A percentile compares a stretch with the other conserved stretches of the same genome.
These are phyloP conservation scores for Heterobasidion occidentale DNA, from an alignment of 1,284 basidiomycete genomes.

Conservation along the genomic window DNA sequence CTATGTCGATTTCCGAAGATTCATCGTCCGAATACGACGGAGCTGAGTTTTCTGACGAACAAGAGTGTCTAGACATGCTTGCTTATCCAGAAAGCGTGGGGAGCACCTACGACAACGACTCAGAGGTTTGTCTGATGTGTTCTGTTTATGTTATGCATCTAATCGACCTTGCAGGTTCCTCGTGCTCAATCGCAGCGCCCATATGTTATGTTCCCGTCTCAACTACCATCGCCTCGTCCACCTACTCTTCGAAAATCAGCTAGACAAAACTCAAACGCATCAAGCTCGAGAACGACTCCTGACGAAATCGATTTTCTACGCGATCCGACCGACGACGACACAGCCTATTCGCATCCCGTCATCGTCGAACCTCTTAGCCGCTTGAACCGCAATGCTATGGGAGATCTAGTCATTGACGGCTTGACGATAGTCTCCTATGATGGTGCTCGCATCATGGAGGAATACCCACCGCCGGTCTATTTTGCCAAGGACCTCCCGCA, in stretches of 20 bases:
- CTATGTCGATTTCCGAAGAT: not conserved
- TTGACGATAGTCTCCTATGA: constrained; percentile 8
- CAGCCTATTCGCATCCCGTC: not conserved
- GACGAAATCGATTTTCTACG: not conserved
- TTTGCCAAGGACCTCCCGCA: constrained; percentile 23
- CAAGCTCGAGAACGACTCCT: not conserved
- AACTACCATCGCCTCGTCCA: too few relatives aligned
- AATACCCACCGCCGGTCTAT: constrained; percentile 10
- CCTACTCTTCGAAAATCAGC: not conserved
- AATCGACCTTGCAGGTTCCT: not conserved
- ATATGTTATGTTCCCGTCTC: too few relatives aligned
- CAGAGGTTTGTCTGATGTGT: not conserved
- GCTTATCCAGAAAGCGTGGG: not conserved
- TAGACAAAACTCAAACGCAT: not conserved
- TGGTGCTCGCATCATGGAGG: constrained; percentile 9
- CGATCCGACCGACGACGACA: not conserved
- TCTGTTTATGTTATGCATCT: not conserved
- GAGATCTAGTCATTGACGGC: not conserved
- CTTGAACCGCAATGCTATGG: not conserved
- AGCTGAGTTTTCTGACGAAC: not conserved
- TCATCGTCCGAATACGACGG: too few relatives aligned
- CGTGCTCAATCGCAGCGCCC: not conserved
- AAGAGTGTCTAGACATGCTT: not conserved
- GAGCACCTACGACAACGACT: not conserved
- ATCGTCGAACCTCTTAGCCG: not conserved